Base-by-base conservation (phyloP, 108 stramenopile genomes). In the Schizochytrium sp. region DNA sequence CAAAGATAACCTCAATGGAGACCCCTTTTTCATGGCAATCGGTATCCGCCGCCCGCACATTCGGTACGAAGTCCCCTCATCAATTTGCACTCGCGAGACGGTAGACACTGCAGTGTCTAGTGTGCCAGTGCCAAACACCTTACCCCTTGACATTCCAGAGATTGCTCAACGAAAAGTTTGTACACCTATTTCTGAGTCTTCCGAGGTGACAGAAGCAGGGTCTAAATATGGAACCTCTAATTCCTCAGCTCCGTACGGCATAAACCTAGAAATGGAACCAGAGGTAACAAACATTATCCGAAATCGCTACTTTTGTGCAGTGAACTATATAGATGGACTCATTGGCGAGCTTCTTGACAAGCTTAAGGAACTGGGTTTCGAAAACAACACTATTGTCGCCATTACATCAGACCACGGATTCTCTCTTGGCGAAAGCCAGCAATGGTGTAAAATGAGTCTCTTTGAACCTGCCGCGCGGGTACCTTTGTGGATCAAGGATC, bases 371-470 rank as follows among this genome's bases (percentile, higher is more conserved):
- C 49, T 55, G 50, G 76, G 76, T n/a, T n/a, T 83, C 76, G 53
- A 55, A 5, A 53, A 83, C 47, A 83, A 83, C 2, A 83, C 76
- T 5, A 38, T 83, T 42, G 76, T 83, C 15, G 76, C 28, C 76
- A 55, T 83, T n/a, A 83, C 76, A 15, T 83, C 76, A 7, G 76
- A 83, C 47, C 76, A 83, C 28, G 76, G 76, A 15, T 83, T 83
- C 47, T 55, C 49, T 2, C 76, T 83, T 55, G 76, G 76, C 2
- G 76, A 83, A 53, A 83, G 3, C 76, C 50, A 55, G 47, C 76
- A 83, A 28, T 83, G 76, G 76, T 83, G 76, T 53, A 83, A 83
- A 42, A 83, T 83, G 76, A 83, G 76, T 28, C 53, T 83, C 0
- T 55, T 55, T 10, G 76, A 83, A n/a, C 53, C 53, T 10, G 45